These are phyloP conservation scores for Colletotrichum incanum DNA, from an alignment of 2,329 filamentous ascomycete species.

Conservation along the genomic window DNA sequence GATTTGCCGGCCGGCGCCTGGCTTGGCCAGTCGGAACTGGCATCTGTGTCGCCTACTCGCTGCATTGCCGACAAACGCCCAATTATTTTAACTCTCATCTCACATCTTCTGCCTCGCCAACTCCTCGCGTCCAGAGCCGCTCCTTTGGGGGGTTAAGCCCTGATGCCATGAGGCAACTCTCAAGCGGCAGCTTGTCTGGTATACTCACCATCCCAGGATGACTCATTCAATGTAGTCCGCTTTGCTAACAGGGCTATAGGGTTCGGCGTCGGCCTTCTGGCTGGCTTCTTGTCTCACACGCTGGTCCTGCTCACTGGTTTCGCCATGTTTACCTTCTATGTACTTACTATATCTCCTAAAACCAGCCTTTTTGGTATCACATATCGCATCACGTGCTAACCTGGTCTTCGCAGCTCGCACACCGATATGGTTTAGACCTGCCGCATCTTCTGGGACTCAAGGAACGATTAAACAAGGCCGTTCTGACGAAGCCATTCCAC, in stretches of 20 bases:
- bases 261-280: conserved; percentile 74
- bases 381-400: conserved; percentile 3
- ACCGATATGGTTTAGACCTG: conserved; percentile 53
- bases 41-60: conserved; percentile 22
- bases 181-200: conserved; percentile 39
- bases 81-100: conserved; percentile 13
- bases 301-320: conserved; percentile 78
- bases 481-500: conserved; percentile 28
- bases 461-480: conserved; percentile 49
- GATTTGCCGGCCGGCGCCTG: conserved; percentile 17
- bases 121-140: not conserved
- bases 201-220: not conserved
- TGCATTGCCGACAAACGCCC: conserved; percentile 17
- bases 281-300: conserved; percentile 80
- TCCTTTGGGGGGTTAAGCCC: conserved; percentile 26
- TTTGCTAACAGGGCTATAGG: conserved; percentile 58
- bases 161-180: conserved; percentile 37
- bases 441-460: conserved; percentile 51
- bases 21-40: conserved; percentile 33
- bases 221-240: too few relatives aligned
- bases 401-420: conserved; percentile 48
- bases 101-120: not conserved
- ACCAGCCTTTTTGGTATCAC: not conserved
- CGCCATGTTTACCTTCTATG: conserved; percentile 75
- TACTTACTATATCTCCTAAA: conserved; percentile 53